Conservation (phyloP, 2,329 filamentous ascomycete genomes). For the Botryosphaeria dothidea region DNA sequence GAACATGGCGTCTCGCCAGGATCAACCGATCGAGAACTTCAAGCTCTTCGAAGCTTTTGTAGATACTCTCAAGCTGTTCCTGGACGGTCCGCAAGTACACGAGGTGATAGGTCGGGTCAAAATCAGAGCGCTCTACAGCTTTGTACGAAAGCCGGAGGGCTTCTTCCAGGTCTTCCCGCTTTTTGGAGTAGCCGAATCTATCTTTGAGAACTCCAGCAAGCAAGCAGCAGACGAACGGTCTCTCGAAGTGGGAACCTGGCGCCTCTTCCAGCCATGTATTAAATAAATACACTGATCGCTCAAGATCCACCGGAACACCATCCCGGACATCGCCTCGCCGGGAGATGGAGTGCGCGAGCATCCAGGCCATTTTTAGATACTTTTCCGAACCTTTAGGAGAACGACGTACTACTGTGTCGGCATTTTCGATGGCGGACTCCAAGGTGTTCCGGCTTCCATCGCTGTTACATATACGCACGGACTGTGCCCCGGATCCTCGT, state of each 20-base stretch:
- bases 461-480: no score
- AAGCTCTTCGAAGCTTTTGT: background rate
- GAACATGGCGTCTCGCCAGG: background rate
- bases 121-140: background rate
- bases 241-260: background rate
- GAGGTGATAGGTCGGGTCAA: background rate
- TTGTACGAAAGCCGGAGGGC: constrained; percentile 1
- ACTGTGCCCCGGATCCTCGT: no score
- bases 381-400: no score
- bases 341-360: no score
- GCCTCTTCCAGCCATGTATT: background rate
- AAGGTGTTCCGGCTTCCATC: no score
- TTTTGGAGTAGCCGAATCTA: background rate
- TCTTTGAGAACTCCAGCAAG: background rate
- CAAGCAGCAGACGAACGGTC: background rate
- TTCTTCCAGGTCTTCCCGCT: background rate
- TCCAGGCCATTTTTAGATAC: no score
- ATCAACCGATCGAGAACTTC: background rate
- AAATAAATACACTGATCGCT: background rate
- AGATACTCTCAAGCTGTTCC: background rate
- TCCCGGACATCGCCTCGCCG: no score
- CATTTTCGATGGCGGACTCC: no score
- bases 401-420: no score
- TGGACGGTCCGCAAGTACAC: background rate
- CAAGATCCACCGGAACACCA: no score